Base-by-base conservation (phyloP, 495 filamentous ascomycete genomes). In the Hypomontagnella submonticulosa region DNA sequence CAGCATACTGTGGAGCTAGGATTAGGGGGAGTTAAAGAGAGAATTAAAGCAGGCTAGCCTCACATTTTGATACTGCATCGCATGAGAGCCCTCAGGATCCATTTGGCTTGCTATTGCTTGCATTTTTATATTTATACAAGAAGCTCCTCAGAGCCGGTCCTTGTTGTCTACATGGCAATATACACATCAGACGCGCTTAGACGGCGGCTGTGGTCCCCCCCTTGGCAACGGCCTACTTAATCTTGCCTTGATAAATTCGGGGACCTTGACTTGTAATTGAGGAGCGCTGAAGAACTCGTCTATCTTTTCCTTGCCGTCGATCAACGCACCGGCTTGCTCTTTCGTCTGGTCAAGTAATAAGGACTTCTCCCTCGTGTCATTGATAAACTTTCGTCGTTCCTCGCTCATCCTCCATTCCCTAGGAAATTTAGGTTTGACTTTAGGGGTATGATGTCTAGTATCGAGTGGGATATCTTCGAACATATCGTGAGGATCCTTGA, bases 391-490 rank as follows among this genome's bases (percentile, higher is more conserved):
- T 73, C 80, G 86, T 63, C 92, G 84, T 76, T 88, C 82, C 55
- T 85, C 79, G 4, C 87, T 92, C 85, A 97, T 79, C 38, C 80
- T 83, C 95, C 95, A 99, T 53, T 86, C 82, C 59, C 85, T 81
- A 1, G 95, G 95, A 79, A 97, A 98, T 55, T 78, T 83, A 30
- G 81, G 83, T 67, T 85, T 84, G n/a, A 65, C 58, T 78, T 90
- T 93, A 51, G 83, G 82, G 69, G 85, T 88, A 77, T 96, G 89
- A 73, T 98, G 94, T 68, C 95, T 85, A 33, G 91, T 90, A 73
- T 99, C 94, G 10, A 98, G 82, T 9, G 96, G 94, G 15, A 99
- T 77, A 73, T 99, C 94, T 55, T 87, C 86, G 67, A 97, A 97
- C 38, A 84, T 88, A 66, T 99, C 95, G 32, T 80, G 86, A 0